These are phyloP conservation scores for Ceratocystis variospora DNA, from an alignment of 2,329 filamentous ascomycete species.

Conservation along the genomic window DNA sequence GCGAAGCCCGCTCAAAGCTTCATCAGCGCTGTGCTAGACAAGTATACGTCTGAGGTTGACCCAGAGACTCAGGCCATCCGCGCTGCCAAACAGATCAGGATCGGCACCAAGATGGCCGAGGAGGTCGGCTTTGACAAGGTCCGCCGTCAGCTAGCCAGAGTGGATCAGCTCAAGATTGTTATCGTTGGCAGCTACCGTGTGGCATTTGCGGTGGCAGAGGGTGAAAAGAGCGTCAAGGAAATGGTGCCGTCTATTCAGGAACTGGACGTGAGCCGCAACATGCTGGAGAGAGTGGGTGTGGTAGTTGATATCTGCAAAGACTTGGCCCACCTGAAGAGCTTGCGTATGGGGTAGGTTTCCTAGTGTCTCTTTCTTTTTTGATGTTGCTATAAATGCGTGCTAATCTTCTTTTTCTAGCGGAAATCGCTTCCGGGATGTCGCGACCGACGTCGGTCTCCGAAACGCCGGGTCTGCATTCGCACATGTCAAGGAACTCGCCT, in stretches of 20 bases:
- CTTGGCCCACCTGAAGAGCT: slow-evolving; percentile 48
- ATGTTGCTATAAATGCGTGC: background rate
- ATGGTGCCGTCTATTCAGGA: slow-evolving; percentile 58
- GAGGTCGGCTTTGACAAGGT: slow-evolving; percentile 96
- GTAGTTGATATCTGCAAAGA: slow-evolving; percentile 58
- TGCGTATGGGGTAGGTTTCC: slow-evolving; percentile 28
- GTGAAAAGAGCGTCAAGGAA: slow-evolving; percentile 31
- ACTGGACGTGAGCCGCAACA: slow-evolving; percentile 72
- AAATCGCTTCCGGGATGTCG: slow-evolving; percentile 48
- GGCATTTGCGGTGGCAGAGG: slow-evolving; percentile 26
- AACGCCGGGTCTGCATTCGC: slow-evolving; percentile 32
- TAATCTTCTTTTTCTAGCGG: slow-evolving; percentile 37
- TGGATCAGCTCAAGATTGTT: slow-evolving; percentile 65
- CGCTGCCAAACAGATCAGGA: slow-evolving; percentile 40
- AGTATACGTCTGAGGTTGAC: slow-evolving; percentile 56
- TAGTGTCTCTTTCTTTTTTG: background rate
- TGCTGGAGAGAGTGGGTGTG: slow-evolving; percentile 55
- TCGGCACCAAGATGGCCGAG: slow-evolving; percentile 72
- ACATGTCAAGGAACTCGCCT: slow-evolving; percentile 44
- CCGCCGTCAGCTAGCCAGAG: slow-evolving; percentile 58
- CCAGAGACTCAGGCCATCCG: slow-evolving; percentile 19
- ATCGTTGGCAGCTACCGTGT: slow-evolving; percentile 68
- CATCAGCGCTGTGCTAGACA: slow-evolving; percentile 63
- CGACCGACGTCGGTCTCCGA: slow-evolving; percentile 27
- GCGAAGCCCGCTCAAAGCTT: slow-evolving; percentile 58